These are phyloP conservation scores for Termitomyces sp. DNA, from an alignment of 768 basidiomycete species.

Conservation along the genomic window DNA sequence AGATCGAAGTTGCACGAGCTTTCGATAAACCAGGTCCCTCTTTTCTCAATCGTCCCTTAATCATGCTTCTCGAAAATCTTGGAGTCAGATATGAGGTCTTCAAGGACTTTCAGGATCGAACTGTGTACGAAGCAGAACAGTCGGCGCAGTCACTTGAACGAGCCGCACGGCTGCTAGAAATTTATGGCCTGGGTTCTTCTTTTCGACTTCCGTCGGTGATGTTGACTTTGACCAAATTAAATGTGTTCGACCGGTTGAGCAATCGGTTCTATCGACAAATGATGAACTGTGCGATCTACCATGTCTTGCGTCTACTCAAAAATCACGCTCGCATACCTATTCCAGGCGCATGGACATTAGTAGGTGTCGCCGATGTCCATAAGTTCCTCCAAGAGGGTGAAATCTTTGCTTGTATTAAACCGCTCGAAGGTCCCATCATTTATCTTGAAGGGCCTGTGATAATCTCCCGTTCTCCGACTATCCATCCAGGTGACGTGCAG, in stretches of 20 bases:
- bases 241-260: constrained; percentile 25
- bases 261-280: constrained; percentile 47
- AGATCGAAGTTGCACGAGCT: constrained; percentile 59
- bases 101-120: constrained; percentile 44
- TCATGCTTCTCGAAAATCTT: constrained; percentile 59
- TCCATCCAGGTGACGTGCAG: constrained; percentile 66
- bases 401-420: constrained; percentile 57
- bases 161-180: constrained; percentile 47
- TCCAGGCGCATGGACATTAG: constrained; percentile 57
- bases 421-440: constrained; percentile 26
- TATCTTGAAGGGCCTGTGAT: constrained; percentile 52
- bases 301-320: constrained; percentile 63
- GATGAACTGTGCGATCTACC: constrained; percentile 51
- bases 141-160: constrained; percentile 36
- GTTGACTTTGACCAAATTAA: constrained; percentile 42
- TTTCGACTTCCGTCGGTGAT: constrained; percentile 53
- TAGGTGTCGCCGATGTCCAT: constrained; percentile 68
- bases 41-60: constrained; percentile 57
- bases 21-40: constrained; percentile 58
- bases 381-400: constrained; percentile 44
- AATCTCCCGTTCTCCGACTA: constrained; percentile 61
- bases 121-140: constrained; percentile 40
- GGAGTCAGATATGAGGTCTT: constrained; percentile 54
- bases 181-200: constrained; percentile 50
- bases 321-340: constrained; percentile 65